Evolutionary conservation across 371 early-diverging fungal genomes (phyloP).

Genomic region (Mortierella sp.): DNA sequence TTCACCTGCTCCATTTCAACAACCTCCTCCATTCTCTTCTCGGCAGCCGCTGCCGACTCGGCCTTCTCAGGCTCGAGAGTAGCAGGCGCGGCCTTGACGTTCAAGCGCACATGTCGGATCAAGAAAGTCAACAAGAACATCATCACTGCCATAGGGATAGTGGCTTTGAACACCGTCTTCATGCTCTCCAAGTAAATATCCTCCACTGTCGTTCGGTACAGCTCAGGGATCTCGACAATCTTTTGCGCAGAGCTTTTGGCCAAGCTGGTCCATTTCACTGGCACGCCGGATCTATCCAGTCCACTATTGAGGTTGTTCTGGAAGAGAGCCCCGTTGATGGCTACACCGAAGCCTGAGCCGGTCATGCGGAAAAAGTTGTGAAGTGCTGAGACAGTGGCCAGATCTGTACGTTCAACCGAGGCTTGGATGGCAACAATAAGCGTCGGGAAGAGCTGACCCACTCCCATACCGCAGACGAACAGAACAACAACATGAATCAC

Average conservation of each 20-base stretch:
- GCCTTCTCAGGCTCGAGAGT: neutral
- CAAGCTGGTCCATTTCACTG: constrained; percentile 19
- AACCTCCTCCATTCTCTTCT: neutral
- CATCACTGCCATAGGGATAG: constrained; percentile 51
- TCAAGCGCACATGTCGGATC: constrained; percentile 39
- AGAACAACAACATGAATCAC: constrained; percentile 61
- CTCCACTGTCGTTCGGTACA: constrained; percentile 31
- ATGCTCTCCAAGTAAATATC: constrained; percentile 45
- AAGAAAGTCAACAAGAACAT: constrained; percentile 50
- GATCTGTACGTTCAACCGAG: constrained; percentile 54
- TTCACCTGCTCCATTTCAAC: neutral
- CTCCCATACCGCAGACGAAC: constrained; percentile 67
- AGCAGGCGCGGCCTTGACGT: constrained; percentile 17
- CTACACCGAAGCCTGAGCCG: constrained; percentile 65
- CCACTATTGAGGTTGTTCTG: constrained; percentile 52
- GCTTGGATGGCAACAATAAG: constrained; percentile 68
- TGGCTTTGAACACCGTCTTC: constrained; percentile 55
- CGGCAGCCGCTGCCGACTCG: neutral
- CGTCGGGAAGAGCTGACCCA: constrained; percentile 55
- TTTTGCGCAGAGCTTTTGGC: constrained; percentile 43
- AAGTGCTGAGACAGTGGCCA: constrained; percentile 54
- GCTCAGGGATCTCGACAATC: constrained; percentile 40
- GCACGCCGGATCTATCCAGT: constrained; percentile 14
- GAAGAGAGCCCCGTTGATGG: constrained; percentile 62
- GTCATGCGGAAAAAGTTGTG: constrained; percentile 64